These are phyloP conservation scores for Debaryomyces robertsiae DNA, from an alignment of 1,139 yeast species.

Conservation along the genomic window DNA sequence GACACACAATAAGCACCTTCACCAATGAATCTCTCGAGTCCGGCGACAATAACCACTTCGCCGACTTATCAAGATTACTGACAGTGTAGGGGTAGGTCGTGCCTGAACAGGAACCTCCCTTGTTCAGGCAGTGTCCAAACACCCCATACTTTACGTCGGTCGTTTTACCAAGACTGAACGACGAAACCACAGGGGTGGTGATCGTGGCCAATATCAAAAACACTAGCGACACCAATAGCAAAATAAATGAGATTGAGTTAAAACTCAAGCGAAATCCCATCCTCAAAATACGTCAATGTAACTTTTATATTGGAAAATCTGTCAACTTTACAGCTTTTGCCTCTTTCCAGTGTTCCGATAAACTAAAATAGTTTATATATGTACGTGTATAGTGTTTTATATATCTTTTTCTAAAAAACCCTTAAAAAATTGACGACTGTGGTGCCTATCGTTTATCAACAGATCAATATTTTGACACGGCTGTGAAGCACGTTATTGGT, in stretches of 20 bases:
- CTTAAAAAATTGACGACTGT: too few species aligned
- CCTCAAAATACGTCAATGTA: background rate
- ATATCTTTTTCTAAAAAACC: background rate
- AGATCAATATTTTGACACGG: slow-evolving; percentile 7
- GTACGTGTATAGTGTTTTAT: background rate
- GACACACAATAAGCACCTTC: slow-evolving; percentile 73
- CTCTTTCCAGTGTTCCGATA: background rate
- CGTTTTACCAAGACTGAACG: slow-evolving; percentile 41
- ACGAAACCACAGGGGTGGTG: slow-evolving; percentile 46
- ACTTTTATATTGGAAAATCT: background rate
- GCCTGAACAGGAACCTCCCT: slow-evolving; percentile 47
- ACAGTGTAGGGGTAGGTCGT: slow-evolving; percentile 39
- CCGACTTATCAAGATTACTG: slow-evolving; percentile 20
- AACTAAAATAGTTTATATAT: background rate
- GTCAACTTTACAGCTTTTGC: background rate
- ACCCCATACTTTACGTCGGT: slow-evolving; percentile 72
- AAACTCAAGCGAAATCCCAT: slow-evolving; percentile 28
- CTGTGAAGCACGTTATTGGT: slow-evolving; percentile 9
- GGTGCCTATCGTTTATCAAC: slow-evolving; percentile 4
- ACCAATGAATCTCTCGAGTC: slow-evolving; percentile 66
- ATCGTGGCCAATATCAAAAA: slow-evolving; percentile 55
- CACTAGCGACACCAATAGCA: slow-evolving; percentile 44
- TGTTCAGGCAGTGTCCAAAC: slow-evolving; percentile 69
- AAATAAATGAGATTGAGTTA: slow-evolving; percentile 32
- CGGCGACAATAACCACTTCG: slow-evolving; percentile 28